Conservation (phyloP, 2,329 filamentous ascomycete genomes). For the Ophiostoma pallidulum region DNA sequence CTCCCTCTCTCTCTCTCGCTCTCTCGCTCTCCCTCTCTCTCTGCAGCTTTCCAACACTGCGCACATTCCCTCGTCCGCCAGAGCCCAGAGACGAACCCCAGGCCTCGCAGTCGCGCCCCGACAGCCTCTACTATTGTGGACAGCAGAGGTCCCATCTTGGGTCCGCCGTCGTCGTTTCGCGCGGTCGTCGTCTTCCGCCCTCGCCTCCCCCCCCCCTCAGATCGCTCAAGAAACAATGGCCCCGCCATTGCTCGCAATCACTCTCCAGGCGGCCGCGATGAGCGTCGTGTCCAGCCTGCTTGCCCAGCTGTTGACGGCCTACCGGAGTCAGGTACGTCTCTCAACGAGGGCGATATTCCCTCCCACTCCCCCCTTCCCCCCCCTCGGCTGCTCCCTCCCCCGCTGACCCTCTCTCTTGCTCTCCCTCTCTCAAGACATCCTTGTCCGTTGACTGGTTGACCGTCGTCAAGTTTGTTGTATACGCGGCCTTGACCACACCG, state of each 20-base stretch:
- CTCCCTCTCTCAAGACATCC: slow-evolving; percentile 34
- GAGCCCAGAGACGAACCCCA: too few species aligned
- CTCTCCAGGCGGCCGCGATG: slow-evolving; percentile 56
- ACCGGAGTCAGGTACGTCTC: slow-evolving; percentile 43
- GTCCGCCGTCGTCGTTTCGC: too few species aligned
- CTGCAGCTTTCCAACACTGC: neutral
- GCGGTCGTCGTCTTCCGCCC: too few species aligned
- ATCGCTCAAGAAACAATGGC: slow-evolving; percentile 1
- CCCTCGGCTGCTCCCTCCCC: neutral
- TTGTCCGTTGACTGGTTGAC: slow-evolving; percentile 55
- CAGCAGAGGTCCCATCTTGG: too few species aligned
- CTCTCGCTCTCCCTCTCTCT: too few species aligned
- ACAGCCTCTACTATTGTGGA: too few species aligned
- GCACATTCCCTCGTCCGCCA: neutral
- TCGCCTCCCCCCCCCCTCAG: too few species aligned
- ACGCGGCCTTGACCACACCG: slow-evolving; percentile 62
- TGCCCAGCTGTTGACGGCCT: slow-evolving; percentile 60
- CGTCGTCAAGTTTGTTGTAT: slow-evolving; percentile 68
- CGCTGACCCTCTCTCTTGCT: too few species aligned
- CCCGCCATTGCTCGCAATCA: slow-evolving; percentile 48
- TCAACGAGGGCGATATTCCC: too few species aligned
- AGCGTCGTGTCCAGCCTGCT: slow-evolving; percentile 61
- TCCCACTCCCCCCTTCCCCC: neutral
- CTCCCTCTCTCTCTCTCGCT: too few species aligned
- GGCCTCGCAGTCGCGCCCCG: too few species aligned